Evolutionary conservation across 208 protist genomes (phyloP), one percentile per base, ranked within the genome.

Genomic region (Crithidia brevicula): DNA sequence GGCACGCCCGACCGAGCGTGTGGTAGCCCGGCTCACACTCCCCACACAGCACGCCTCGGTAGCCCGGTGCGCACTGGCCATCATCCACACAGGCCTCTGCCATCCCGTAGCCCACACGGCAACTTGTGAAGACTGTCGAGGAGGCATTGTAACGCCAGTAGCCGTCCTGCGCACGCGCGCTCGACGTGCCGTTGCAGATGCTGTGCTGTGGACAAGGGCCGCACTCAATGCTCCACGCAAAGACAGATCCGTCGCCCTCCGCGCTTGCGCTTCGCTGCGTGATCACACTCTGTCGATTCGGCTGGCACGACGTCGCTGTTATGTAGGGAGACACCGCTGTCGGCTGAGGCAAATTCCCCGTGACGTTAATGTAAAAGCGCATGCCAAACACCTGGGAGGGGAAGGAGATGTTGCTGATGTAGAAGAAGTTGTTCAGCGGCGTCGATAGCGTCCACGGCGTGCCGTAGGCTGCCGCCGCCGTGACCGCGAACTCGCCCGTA

Each of bases 131-230:
- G 18, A 28, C 45, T 16, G 36, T 63, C 4, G 54, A 36, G 8
- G 50, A 18, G n/a, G 63, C 57, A 49, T 56, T 65, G 1, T 50
- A 18, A 15, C 68, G 66, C 81, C 81, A 86, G 62, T 70, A 86
- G 23, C 73, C 73, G 27, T 76, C 51, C 57, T 72, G 47, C 15
- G 67, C 68, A 2, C 61, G 27, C 20, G 74, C 54, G 5, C 20
- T 31, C 9, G 42, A 18, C 7, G 67, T 73, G 42, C 81, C 81
- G 60, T 86, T 69, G 70, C 81, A 86, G 15, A 74, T 28, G 15
- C 61, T 72, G 30, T 77, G 50, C 11, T 28, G n/a, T 0, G 76
- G 76, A 49, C 81, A 86, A 31, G 67, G 60, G 3, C 46, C n/a
- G 63, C 81, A 86, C 20, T 33, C 8, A 20, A 62, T 54, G 9